Evolutionary conservation across 2,329 filamentous ascomycete species (phyloP), one percentile per base, ranked within the genome.

Genomic region (Alternaria panax): DNA sequence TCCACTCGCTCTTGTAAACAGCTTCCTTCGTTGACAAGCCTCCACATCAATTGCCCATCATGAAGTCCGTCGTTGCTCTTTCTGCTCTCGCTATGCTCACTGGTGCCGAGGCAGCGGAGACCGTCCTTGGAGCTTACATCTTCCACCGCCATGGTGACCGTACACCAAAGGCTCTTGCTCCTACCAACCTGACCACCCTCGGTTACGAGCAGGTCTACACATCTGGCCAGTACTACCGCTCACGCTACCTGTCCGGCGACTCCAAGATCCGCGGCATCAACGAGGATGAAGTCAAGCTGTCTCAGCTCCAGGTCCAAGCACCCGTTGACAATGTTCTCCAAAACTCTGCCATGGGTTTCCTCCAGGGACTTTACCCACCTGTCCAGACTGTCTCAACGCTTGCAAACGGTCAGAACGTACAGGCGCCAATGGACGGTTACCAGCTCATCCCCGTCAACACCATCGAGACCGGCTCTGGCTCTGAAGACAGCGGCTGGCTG

Each of bases 71-170:
- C 30, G 43, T 60, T 46, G 52, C 62, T 20, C 48, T 73, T 51
- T 64, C 72, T 51, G 62, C 68, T 38, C 65, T 78, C 20, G 68
- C 69, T 12, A 43, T 75, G 59, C 65, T 74, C 28, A 60, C 70
- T 40, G 67, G 69, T 30, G 64, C 67, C 40, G 67, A 73, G 25
- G 74, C 75, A 27, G 75, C 74, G 57, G 91, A 96, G 81, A 91
- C 88, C 0, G 83, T 95, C 27, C 84, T 96, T 16, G 93, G 92
- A 52, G 88, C 90, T 45, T 95, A 93, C 78, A 88, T 97, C 79
- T 96, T 96, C 83, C 88, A 92, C 69, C 90, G 93, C 45, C 93
- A 97, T 80, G 93, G 93, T 58, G 93, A 97, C 78, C 88, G 93
- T 56, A 94, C 92, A 0, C 81, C 92, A 64, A 97, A 96, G 81